These are phyloP conservation scores for Alliaria petiolata DNA, from an alignment of 345 rosid genomes.

Conservation along the genomic window DNA sequence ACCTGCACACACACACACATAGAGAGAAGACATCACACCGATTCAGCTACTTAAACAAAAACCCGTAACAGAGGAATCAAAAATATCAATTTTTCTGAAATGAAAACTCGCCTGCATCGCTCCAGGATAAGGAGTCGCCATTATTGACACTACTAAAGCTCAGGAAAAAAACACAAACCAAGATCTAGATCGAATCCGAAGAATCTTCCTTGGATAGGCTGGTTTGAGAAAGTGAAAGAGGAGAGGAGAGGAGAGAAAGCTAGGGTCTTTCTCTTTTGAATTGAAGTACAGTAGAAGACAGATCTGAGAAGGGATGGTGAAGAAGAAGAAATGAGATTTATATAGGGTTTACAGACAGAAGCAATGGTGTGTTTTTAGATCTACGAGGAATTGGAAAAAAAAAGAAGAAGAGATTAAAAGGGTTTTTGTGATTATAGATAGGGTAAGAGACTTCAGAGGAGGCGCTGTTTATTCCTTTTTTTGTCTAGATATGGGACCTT, in stretches of 20 bases:
- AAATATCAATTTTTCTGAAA: background rate
- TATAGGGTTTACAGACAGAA: constrained; percentile 22
- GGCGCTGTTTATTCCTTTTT: constrained; percentile 14
- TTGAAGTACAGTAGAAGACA: background rate
- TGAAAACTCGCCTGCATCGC: constrained; percentile 54
- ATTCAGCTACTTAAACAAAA: background rate
- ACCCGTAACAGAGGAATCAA: background rate
- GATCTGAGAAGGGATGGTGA: background rate
- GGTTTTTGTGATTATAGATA: constrained; percentile 18
- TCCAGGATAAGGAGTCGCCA: constrained; percentile 65
- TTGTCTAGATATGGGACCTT: background rate
- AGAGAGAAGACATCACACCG: too few relatives aligned
- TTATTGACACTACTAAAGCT: constrained; percentile 26
- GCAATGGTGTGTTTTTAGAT: background rate
- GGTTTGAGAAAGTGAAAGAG: too few relatives aligned
- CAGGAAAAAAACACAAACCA: background rate
- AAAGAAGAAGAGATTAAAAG: background rate
- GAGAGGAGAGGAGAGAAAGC: too few relatives aligned
- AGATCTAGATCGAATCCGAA: background rate
- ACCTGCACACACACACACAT: constrained; percentile 44
- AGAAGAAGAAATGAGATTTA: constrained; percentile 22
- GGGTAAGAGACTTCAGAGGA: constrained; percentile 21
- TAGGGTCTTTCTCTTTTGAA: background rate
- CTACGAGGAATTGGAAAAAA: background rate
- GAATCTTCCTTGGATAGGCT: too few relatives aligned